Evolutionary conservation across 345 rosid genomes (phyloP).

Genomic region (Rubroshorea leprosula): DNA sequence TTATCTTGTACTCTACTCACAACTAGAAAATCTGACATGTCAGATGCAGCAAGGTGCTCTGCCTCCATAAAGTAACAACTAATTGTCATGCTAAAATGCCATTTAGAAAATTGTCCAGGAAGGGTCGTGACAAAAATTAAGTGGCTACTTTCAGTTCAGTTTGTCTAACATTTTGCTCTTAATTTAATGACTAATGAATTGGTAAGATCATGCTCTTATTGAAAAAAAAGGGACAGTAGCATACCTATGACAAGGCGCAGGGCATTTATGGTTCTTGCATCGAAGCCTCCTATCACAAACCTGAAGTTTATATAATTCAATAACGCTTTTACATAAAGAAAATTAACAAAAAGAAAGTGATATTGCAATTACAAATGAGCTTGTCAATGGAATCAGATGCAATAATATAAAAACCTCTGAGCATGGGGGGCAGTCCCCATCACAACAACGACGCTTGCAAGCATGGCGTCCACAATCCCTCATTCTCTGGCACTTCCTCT

Average conservation of each 20-base stretch:
- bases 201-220: too few relatives aligned
- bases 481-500: constrained; percentile 70
- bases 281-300: constrained; percentile 71
- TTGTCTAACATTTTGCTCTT: too few relatives aligned
- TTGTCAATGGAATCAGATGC: too few relatives aligned
- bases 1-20: too few relatives aligned
- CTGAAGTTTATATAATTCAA: constrained; percentile 33
- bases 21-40: background rate
- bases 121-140: too few relatives aligned
- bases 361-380: background rate
- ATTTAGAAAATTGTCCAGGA: too few relatives aligned
- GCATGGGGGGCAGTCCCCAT: constrained; percentile 89
- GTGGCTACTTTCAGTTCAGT: too few relatives aligned
- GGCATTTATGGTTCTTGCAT: constrained; percentile 90
- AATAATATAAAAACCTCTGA: constrained; percentile 47
- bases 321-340: background rate
- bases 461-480: constrained; percentile 93
- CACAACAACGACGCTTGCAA: constrained; percentile 89
- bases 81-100: too few relatives aligned
- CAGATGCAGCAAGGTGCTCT: too few relatives aligned
- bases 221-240: constrained; percentile 8
- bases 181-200: too few relatives aligned
- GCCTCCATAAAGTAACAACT: too few relatives aligned
- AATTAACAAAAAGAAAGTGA: constrained; percentile 2
- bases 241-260: constrained; percentile 85